phyloP scores from a whole-genome alignment of 164 flowering plant genomes.

The Taxillus chinensis region DNA sequence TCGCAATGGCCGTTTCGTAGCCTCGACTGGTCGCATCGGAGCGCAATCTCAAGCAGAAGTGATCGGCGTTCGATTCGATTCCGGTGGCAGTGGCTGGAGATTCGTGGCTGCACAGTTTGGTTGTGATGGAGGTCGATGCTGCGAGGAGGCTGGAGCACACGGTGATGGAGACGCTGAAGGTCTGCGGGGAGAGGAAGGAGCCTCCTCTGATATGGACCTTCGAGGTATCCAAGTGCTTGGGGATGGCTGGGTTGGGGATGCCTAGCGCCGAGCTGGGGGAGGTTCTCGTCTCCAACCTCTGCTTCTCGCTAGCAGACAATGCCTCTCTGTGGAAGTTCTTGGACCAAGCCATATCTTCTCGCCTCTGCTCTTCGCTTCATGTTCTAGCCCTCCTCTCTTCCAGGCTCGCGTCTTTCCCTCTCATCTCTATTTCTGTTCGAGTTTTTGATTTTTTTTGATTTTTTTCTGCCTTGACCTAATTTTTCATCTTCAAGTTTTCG shows the following conservation, averaged over 20 bases:
- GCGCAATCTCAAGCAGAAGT: too few relatives aligned
- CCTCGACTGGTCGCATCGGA: too few relatives aligned
- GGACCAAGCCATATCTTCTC: not conserved
- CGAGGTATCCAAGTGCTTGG: not conserved
- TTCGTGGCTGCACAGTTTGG: too few relatives aligned
- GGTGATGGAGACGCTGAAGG: slow-evolving; percentile 1
- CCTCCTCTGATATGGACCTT: not conserved
- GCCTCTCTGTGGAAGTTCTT: not conserved
- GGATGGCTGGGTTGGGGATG: not conserved
- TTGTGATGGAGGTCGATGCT: not conserved
- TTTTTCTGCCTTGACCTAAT: too few relatives aligned
- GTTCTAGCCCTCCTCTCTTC: not conserved
- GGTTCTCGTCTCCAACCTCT: slow-evolving; percentile 1
- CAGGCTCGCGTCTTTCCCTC: not conserved
- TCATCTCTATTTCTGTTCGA: too few relatives aligned
- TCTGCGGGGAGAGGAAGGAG: not conserved
- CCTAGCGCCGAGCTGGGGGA: not conserved
- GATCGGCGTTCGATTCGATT: too few relatives aligned
- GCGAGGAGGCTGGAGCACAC: not conserved
- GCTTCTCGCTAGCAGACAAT: not conserved
- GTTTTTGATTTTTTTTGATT: too few relatives aligned
- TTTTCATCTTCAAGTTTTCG: too few relatives aligned
- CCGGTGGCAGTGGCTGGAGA: too few relatives aligned
- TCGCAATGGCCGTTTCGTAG: too few relatives aligned
- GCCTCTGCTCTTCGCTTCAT: not conserved